Base-by-base conservation (phyloP, 208 protist genomes). In the Blechomonas ayalai region DNA sequence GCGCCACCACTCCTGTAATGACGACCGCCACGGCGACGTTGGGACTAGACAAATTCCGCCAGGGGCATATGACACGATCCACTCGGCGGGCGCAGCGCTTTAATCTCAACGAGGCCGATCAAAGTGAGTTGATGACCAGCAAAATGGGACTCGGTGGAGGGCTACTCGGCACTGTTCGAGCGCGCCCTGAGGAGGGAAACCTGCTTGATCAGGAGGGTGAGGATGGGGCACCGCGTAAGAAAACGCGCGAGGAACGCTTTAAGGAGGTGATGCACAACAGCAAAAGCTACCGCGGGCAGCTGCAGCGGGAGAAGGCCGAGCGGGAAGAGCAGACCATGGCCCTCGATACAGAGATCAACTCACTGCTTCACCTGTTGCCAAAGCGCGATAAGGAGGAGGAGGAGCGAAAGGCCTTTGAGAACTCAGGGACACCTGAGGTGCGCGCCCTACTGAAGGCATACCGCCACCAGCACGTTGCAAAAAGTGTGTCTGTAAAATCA, bases 321-420 rank as follows among this genome's bases (percentile, higher is more conserved):
- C 76, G 64, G 2, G 73, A 76, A 22, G 56, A 70, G 32, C 58
- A 79, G 34, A 82, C 79, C 8, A 57, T 52, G 12, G 73, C 68
- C 16, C 58, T 92, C 28, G 83, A 92, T 36, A 60, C 56, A 31
- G 79, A 71, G 45, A 75, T 92, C 50, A 73, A 79, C 40, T 32
- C 19, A 2, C 61, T 92, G 18, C 51, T 78, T 44, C 83, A 88
- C 49, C 57, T 92, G 3, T 50, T 92, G 28, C 67, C 73, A 22
- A 62, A 52, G 20, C 72, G 83, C 9, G 63, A 88, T 44, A 78
- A 74, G 28, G 43, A 54, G 19, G 44, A 66, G 44, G 79, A 92
- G 61, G 79, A 85, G 49, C 59, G 48, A 45, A 64, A 70, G 24
- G 66, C 56, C 3, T 88, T 92, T 36, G 42, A 58, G 31, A 43